These are phyloP conservation scores for Rhizopus arrhizus DNA, from an alignment of 371 early-diverging fungal genomes.

Conservation along the genomic window DNA sequence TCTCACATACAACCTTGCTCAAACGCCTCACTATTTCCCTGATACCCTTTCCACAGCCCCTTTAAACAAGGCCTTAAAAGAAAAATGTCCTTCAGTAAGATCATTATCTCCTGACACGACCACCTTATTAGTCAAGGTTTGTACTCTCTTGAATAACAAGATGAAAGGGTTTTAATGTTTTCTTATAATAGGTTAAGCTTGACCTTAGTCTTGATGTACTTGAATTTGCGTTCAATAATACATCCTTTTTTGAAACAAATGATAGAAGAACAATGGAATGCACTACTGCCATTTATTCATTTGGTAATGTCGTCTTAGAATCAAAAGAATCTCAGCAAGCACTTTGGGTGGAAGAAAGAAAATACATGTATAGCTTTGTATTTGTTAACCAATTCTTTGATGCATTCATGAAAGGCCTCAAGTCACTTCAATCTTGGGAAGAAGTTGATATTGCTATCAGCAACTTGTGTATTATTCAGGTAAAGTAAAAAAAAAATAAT, in stretches of 20 bases:
- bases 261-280: slow-evolving; percentile 47
- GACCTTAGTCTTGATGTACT: slow-evolving; percentile 46
- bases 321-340: slow-evolving; percentile 51
- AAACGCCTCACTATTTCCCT: slow-evolving; percentile 45
- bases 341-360: slow-evolving; percentile 29
- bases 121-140: slow-evolving; percentile 23
- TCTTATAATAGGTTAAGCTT: slow-evolving; percentile 35
- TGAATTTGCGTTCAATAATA: slow-evolving; percentile 41
- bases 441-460: slow-evolving; percentile 46
- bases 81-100: slow-evolving; percentile 41
- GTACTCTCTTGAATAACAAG: not conserved
- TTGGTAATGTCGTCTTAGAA: slow-evolving; percentile 54
- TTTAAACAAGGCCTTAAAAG: slow-evolving; percentile 14
- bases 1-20: slow-evolving; percentile 40
- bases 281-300: slow-evolving; percentile 57
- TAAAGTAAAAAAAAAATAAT: no score
- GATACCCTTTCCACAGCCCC: slow-evolving; percentile 24
- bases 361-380: slow-evolving; percentile 47
- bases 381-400: slow-evolving; percentile 57
- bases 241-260: slow-evolving; percentile 48
- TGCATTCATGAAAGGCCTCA: slow-evolving; percentile 47
- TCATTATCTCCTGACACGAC: not conserved
- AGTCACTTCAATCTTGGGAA: slow-evolving; percentile 37
- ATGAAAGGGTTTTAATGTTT: not conserved
- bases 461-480: slow-evolving; percentile 46